Evolutionary conservation across 176 grass and related monocot genomes (phyloP), one percentile per base, ranked within the genome.

Genomic region (Otatea glauca): DNA sequence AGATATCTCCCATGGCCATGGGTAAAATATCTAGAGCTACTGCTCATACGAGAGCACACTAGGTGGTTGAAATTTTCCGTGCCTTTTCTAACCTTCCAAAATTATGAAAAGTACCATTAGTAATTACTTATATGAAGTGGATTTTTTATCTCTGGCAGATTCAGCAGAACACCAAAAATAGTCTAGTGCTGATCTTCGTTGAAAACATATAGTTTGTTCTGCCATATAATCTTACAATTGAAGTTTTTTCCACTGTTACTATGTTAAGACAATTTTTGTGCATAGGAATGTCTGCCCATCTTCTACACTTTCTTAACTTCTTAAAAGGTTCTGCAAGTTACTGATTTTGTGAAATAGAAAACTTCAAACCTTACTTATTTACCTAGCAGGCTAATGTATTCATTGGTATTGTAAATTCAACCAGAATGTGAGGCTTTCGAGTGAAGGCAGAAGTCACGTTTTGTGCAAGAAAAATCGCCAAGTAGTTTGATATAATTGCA

Each of bases 401-500:
- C 65, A 68, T 68, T 39, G 7, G 27, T 68, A 35, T 66, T 66
- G 13, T 66, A 66, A 71, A 14, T 27, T 44, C 10, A 25, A 71
- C 42, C 42, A 34, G 51, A 54, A 51, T 9, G 4, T 53, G 13
- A 72, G n/a, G 55, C 55, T 50, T 74, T n/a, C n/a, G 29, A 48
- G 25, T 64, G 43, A 83, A 64, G 45, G 27, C 17, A 50, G 18
- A 62, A 49, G 42, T 9, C 4, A 37, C 14, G 24, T 63, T 62
- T 80, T 80, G 44, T 50, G 41, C 15, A 74, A 63, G 81, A 63
- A 63, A 62, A 54, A 55, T 37, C 48, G 9, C 27, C 71, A 8
- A 66, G 64, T 74, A 63, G 81, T 74, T 83, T 74, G 58, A 74
- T 74, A 17, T 74, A 24, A 20, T 73, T 62, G 21, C 34, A 16